Conservation (phyloP, 306 rosid species). For the Quercus berberidifolia region DNA sequence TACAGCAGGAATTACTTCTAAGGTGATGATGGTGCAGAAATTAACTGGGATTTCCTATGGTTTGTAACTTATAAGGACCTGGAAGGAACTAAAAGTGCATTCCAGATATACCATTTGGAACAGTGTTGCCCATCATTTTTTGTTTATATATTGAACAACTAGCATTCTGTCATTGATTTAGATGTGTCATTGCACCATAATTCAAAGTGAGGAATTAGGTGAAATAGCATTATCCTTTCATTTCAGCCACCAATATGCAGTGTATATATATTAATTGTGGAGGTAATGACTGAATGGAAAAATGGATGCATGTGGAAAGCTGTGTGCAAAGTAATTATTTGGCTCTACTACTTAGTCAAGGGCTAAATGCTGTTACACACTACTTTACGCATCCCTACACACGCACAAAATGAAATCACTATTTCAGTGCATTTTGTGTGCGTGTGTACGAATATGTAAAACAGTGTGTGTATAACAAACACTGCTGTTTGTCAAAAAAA, state of each 20-base stretch:
- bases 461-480: too few species aligned
- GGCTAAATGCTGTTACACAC: too few species aligned
- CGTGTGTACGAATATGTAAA: too few species aligned
- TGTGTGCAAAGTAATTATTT: neutral
- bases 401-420: too few species aligned
- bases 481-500: too few species aligned
- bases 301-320: neutral
- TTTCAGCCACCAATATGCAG: neutral
- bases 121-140: too few species aligned
- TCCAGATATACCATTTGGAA: neutral
- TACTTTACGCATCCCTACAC: too few species aligned
- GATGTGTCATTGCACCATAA: neutral
- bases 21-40: constrained; percentile 12
- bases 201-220: too few species aligned
- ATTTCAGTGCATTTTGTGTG: too few species aligned
- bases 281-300: neutral
- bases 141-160: neutral
- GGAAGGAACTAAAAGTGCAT: neutral
- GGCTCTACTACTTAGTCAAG: neutral
- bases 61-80: neutral
- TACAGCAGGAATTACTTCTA: neutral
- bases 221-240: neutral
- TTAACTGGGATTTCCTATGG: neutral
- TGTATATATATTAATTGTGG: neutral
- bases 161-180: neutral